Evolutionary conservation across 345 rosid species (phyloP).

Genomic region (Clausena lansium): DNA sequence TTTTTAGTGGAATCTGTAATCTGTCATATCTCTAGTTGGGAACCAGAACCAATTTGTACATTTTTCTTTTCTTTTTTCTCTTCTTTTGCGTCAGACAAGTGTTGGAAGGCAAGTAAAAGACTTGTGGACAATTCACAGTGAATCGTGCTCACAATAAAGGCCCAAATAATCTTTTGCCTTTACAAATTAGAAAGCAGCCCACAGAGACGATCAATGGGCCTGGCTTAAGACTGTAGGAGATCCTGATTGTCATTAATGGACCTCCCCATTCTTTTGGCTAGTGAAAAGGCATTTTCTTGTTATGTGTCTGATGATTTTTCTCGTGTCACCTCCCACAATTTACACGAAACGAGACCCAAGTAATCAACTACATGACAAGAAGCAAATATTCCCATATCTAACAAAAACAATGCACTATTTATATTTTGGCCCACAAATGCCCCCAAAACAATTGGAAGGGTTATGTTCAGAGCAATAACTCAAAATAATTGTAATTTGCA

Average conservation of each 20-base stretch:
- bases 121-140: not conserved
- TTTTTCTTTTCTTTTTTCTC: no score
- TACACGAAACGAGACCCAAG: no score
- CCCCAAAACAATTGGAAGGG: not conserved
- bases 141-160: not conserved
- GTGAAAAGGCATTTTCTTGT: not conserved
- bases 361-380: not conserved
- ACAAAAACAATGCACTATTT: no score
- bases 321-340: not conserved
- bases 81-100: no score
- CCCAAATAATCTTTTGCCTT: not conserved
- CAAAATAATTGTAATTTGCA: not conserved
- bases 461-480: not conserved
- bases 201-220: not conserved
- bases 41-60: no score
- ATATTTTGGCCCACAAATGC: no score
- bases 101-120: not conserved
- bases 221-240: not conserved
- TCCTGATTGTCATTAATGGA: not conserved
- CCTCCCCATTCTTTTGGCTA: not conserved
- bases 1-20: no score
- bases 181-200: not conserved
- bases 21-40: no score
- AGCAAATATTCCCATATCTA: not conserved
- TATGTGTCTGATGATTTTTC: no score